Evolutionary conservation across 1,284 basidiomycete species (phyloP).

Genomic region (Stereum hirsutum): DNA sequence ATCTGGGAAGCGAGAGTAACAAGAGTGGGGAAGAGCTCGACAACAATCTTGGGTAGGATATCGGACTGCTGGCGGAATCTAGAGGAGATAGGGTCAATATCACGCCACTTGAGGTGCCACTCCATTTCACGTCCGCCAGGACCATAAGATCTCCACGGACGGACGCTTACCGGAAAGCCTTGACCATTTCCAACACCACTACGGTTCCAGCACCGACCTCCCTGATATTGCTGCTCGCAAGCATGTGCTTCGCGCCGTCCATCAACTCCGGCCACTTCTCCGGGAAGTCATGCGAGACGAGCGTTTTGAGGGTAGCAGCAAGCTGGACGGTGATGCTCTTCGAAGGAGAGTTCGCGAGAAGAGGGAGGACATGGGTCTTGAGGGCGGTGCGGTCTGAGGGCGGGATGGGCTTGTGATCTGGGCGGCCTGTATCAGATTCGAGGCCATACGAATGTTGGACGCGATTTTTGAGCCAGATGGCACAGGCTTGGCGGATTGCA

Average conservation of each 20-base stretch:
- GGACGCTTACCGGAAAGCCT: conserved; percentile 52
- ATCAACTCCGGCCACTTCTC: conserved; percentile 63
- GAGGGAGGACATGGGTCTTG: conserved; percentile 53
- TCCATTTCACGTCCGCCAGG: too few species aligned
- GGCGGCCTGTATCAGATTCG: conserved; percentile 34
- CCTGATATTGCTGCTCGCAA: conserved; percentile 52
- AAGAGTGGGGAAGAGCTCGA: conserved; percentile 63
- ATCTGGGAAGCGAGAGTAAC: conserved; percentile 61
- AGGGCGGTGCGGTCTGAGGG: conserved; percentile 61
- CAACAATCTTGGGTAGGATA: conserved; percentile 48
- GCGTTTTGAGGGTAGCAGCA: conserved; percentile 57
- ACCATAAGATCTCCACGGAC: too few species aligned
- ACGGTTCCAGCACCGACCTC: conserved; percentile 76
- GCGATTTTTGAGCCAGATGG: conserved; percentile 83
- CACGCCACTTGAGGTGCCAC: too few species aligned
- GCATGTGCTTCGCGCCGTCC: conserved; percentile 50
- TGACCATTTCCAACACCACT: conserved; percentile 64
- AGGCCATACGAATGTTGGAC: conserved; percentile 54
- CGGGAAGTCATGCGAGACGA: conserved; percentile 70
- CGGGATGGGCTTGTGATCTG: conserved; percentile 53
- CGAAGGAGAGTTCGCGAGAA: conserved; percentile 59
- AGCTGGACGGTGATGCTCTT: conserved; percentile 70
- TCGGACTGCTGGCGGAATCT: conserved; percentile 62
- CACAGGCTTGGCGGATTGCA: conserved; percentile 68
- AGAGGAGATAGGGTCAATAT: not conserved